Conservation (phyloP, 192 early-diverging fungal species). For the Coemansia sp. region DNA sequence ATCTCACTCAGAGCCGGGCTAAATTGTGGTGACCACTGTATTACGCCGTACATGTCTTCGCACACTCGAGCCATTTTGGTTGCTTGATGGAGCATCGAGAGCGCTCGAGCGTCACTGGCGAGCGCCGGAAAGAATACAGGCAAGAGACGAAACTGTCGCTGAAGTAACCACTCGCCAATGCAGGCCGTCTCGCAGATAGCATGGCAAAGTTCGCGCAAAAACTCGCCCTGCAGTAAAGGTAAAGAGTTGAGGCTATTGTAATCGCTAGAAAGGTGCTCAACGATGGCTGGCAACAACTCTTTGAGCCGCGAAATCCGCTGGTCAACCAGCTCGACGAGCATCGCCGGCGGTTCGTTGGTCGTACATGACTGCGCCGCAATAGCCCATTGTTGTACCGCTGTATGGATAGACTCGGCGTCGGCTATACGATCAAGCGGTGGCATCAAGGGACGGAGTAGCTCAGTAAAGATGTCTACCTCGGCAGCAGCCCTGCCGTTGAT, state of each 20-base stretch:
- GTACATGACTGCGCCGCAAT: constrained; percentile 17
- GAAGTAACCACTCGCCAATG: constrained; percentile 52
- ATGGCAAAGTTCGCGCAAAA: constrained; percentile 35
- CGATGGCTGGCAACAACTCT: constrained; percentile 24
- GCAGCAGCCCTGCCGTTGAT: not conserved
- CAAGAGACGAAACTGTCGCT: constrained; percentile 30
- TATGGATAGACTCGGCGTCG: constrained; percentile 16
- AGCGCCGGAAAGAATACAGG: constrained; percentile 29
- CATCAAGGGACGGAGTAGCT: constrained; percentile 17
- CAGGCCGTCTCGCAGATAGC: constrained; percentile 29
- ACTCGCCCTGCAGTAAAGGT: constrained; percentile 23
- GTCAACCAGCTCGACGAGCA: constrained; percentile 18
- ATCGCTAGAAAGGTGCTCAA: constrained; percentile 14
- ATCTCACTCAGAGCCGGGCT: constrained; percentile 29
- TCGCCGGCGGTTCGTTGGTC: constrained; percentile 17
- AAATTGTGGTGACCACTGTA: constrained; percentile 30
- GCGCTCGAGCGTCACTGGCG: constrained; percentile 10
- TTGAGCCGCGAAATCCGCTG: constrained; percentile 27
- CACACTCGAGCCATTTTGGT: constrained; percentile 33
- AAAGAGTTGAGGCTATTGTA: not conserved
- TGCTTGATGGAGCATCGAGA: constrained; percentile 28
- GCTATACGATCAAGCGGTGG: not conserved
- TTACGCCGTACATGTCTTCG: constrained; percentile 42
- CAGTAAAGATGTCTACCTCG: constrained; percentile 21
- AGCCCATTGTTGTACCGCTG: constrained; percentile 44